A percentile compares a stretch with the other conserved stretches of the same genome.
phyloP scores from a whole-genome alignment of 345 rosid genomes.

The Pistacia atlantica region DNA sequence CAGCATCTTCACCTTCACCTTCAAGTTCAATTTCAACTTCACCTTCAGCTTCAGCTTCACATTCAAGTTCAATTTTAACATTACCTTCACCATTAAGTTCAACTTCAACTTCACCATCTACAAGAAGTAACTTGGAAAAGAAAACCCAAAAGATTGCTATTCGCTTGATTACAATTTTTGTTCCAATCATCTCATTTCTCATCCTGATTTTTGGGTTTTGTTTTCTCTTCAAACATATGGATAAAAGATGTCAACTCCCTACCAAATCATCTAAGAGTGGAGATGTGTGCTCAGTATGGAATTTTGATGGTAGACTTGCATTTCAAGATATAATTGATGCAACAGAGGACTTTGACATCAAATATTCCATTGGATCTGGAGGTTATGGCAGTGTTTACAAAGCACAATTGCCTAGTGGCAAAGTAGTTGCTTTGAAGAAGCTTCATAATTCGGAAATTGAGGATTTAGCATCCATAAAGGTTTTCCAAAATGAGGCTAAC shows the following conservation, averaged over 20 bases:
- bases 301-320: conserved; percentile 12
- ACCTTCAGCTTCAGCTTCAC: too few relatives aligned
- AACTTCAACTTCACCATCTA: not conserved
- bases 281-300: conserved; percentile 15
- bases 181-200: too few relatives aligned
- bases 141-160: too few relatives aligned
- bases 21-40: too few relatives aligned
- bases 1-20: not conserved
- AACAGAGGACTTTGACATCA: conserved; percentile 20
- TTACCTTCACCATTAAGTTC: too few relatives aligned
- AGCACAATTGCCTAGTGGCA: not conserved
- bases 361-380: conserved; percentile 21
- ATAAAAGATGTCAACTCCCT: too few relatives aligned
- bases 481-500: not conserved
- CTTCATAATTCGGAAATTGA: not conserved
- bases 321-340: conserved; percentile 20
- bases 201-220: too few relatives aligned
- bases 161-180: too few relatives aligned
- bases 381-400: conserved; percentile 20
- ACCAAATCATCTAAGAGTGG: not conserved
- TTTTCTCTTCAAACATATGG: too few relatives aligned
- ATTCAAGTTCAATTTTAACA: too few relatives aligned
- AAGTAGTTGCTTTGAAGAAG: conserved; percentile 9
- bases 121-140: too few relatives aligned
- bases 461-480: not conserved